Evolutionary conservation across 148 eudicot species (phyloP), one percentile per base, ranked within the genome.

Genomic region (Rhododendron henanense): DNA sequence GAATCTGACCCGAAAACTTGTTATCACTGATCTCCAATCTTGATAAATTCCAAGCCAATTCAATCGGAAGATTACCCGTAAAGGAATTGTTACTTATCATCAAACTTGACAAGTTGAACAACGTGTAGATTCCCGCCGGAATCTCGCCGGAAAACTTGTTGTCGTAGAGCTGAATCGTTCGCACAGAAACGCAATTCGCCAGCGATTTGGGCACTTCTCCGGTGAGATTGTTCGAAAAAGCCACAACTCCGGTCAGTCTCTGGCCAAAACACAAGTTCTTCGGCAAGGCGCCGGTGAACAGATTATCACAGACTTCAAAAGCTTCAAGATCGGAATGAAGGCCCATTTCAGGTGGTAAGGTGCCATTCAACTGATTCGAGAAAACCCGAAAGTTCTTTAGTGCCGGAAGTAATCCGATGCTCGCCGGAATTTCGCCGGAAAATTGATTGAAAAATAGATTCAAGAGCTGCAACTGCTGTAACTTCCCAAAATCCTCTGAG

Each of bases 161-260:
- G 83, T 87, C 81, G 39, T 87, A 47, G 50, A 94, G 86, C 85
- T 87, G 61, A 18, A 94, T 45, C n/a, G 84, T 78, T 9, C 44
- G 25, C 37, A 94, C 39, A 10, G 89, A 31, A 8, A 44, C 41
- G 78, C 97, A 94, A 39, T 69, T 85, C 10, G 81, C 88, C 3
- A 94, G 88, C 8, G 94, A 91, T 78, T 81, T 82, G 15, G 97
- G 97, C 21, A 94, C 84, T n/a, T 87, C 85, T 19, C 97, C 97
- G 16, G 87, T 83, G 6, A 94, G 86, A 25, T 50, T 48, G 82
- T 94, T 94, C 19, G 88, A 87, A 83, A 84, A 91, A 41, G 95
- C 95, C 0, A 90, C 88, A 6, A 94, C 85, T 6, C 94, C 92
- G 25, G 82, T 16, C 79, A 93, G 71, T 45, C 55, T 65, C 37